Conservation (phyloP, 169 alveolate species). For the Babesia divergens region DNA sequence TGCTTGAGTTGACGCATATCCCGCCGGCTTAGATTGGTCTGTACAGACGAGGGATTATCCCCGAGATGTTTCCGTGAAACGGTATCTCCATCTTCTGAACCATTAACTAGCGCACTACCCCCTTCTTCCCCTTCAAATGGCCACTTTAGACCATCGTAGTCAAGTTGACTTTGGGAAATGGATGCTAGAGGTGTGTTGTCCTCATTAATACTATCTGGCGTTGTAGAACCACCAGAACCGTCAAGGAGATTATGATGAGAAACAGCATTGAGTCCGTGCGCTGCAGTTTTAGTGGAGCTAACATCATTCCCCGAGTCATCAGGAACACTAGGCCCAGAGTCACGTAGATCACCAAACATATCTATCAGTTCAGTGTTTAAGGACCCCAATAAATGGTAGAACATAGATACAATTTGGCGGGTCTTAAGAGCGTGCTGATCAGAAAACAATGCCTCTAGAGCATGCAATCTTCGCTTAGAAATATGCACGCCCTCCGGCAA, state of each 20-base stretch:
- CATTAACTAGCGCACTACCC: not conserved
- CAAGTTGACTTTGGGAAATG: not conserved
- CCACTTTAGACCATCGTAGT: not conserved
- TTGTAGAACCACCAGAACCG: too few relatives aligned
- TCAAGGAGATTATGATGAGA: too few relatives aligned
- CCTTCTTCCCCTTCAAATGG: not conserved
- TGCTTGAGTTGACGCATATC: not conserved
- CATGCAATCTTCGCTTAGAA: slow-evolving; percentile 4
- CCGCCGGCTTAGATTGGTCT: not conserved
- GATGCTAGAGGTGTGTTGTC: too few relatives aligned
- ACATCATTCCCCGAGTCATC: too few relatives aligned
- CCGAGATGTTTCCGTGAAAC: not conserved
- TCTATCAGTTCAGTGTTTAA: not conserved
- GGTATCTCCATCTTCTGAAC: not conserved
- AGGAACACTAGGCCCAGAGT: not conserved
- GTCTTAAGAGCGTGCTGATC: not conserved
- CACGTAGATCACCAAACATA: not conserved
- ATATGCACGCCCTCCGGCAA: not conserved
- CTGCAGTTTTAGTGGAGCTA: too few relatives aligned
- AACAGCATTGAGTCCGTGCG: too few relatives aligned
- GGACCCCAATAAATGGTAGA: not conserved
- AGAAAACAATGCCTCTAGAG: slow-evolving; percentile 1
- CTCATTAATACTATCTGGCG: too few relatives aligned
- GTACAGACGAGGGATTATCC: not conserved
- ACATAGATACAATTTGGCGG: not conserved